Conservation (phyloP, 805 yeast species). For the Torulaspora maleeae region DNA sequence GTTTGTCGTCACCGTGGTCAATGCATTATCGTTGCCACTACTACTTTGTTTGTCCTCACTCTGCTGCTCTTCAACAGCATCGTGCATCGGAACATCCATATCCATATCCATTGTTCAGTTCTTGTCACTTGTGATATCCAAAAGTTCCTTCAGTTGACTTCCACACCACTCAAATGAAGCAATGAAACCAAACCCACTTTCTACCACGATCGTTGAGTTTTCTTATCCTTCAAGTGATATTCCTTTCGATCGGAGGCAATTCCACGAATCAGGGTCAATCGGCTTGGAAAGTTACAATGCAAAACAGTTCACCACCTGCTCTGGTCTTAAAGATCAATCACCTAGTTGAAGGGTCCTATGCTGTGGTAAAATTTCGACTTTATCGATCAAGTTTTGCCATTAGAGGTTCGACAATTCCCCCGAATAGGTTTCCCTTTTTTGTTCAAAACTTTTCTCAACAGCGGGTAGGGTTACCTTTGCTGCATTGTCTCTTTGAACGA, state of each 20-base stretch:
- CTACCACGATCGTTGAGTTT: background rate
- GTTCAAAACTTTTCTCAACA: conserved; percentile 1
- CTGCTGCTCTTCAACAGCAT: conserved; percentile 46
- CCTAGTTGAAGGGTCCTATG: too few species aligned
- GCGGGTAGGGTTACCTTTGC: background rate
- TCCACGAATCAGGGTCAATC: background rate
- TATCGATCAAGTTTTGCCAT: background rate
- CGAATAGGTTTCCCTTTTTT: conserved; percentile 7
- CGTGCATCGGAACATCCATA: conserved; percentile 82
- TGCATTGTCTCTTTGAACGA: background rate
- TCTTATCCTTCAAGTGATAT: background rate
- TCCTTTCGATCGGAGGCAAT: background rate
- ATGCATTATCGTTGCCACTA: conserved; percentile 8
- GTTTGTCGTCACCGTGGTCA: conserved; percentile 20
- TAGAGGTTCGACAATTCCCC: conserved; percentile 7
- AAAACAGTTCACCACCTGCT: background rate
- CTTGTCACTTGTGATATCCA: background rate
- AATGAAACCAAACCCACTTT: too few species aligned
- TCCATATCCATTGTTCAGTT: conserved; percentile 58
- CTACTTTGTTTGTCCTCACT: conserved; percentile 24
- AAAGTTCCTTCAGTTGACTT: background rate
- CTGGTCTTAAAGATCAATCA: background rate
- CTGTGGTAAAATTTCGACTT: too few species aligned
- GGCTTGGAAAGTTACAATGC: background rate
- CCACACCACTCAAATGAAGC: background rate